These are phyloP conservation scores for Pistacia atlantica DNA, from an alignment of 345 rosid species.

Conservation along the genomic window DNA sequence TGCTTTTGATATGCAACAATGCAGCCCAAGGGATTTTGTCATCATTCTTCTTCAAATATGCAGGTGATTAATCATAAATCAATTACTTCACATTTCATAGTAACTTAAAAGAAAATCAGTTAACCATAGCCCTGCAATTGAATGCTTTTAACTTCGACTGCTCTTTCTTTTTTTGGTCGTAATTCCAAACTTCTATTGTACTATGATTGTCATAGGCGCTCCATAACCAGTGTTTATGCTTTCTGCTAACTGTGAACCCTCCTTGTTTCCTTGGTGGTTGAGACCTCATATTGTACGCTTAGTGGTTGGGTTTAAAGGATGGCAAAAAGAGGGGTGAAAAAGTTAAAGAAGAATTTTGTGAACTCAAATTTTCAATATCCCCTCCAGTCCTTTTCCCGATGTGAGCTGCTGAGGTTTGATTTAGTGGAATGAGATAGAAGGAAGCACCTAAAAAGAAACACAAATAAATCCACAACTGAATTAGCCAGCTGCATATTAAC, in stretches of 20 bases:
- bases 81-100: neutral
- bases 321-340: neutral
- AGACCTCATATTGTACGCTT: neutral
- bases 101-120: neutral
- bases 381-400: too few species aligned
- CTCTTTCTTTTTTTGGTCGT: neutral
- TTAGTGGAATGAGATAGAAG: too few species aligned
- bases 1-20: conserved; percentile 41
- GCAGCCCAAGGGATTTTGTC: conserved; percentile 50
- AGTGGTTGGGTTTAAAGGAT: neutral
- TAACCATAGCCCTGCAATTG: neutral
- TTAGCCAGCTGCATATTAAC: neutral
- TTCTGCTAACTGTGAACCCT: neutral
- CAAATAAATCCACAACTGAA: neutral
- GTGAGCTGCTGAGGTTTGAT: too few species aligned
- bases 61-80: conserved; percentile 25
- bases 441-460: neutral
- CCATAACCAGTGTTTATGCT: neutral
- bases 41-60: conserved; percentile 47
- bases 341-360: neutral
- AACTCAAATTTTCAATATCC: neutral
- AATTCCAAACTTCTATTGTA: neutral
- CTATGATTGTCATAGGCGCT: neutral
- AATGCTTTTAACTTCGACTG: neutral
- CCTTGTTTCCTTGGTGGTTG: neutral